These are phyloP conservation scores for Didymella exigua DNA, from an alignment of 2,329 filamentous ascomycete genomes.

Conservation along the genomic window DNA sequence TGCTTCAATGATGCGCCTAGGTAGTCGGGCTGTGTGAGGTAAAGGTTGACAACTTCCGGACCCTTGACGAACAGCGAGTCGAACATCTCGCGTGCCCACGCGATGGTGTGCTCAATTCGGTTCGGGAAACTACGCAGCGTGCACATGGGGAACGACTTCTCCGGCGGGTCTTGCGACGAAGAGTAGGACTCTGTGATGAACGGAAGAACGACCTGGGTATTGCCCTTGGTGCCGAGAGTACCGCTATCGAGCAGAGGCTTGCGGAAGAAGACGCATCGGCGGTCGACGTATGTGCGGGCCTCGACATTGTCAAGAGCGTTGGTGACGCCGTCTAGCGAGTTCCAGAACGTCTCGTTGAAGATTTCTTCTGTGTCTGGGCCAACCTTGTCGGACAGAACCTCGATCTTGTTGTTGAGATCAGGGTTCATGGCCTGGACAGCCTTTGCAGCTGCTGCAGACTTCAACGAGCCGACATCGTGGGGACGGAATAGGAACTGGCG, in stretches of 20 bases:
- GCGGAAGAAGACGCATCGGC: conserved; percentile 96
- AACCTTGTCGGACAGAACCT: conserved; percentile 84
- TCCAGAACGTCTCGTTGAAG: conserved; percentile 95
- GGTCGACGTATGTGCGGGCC: conserved; percentile 93
- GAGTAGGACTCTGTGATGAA: conserved; percentile 95
- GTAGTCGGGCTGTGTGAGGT: conserved; percentile 90
- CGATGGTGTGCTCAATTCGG: conserved; percentile 97
- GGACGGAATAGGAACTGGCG: conserved; percentile 94
- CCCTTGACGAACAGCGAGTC: conserved; percentile 93
- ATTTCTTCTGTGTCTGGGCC: conserved; percentile 89
- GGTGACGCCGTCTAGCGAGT: conserved; percentile 83
- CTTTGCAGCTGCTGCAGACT: conserved; percentile 90
- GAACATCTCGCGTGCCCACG: conserved; percentile 96
- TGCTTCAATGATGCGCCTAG: conserved; percentile 86
- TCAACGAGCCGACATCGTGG: conserved; percentile 92
- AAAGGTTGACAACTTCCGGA: conserved; percentile 91
- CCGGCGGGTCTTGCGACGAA: conserved; percentile 92
- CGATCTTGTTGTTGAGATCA: conserved; percentile 84
- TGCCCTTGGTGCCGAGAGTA: conserved; percentile 98
- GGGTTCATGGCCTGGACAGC: conserved; percentile 97
- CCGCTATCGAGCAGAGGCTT: conserved; percentile 96
- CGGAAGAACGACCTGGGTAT: conserved; percentile 94
- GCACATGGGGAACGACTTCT: conserved; percentile 99
- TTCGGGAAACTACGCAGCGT: conserved; percentile 97
- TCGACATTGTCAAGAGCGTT: conserved; percentile 98